These are phyloP conservation scores for Alternaria gansuensis DNA, from an alignment of 2,329 filamentous ascomycete genomes.

Conservation along the genomic window DNA sequence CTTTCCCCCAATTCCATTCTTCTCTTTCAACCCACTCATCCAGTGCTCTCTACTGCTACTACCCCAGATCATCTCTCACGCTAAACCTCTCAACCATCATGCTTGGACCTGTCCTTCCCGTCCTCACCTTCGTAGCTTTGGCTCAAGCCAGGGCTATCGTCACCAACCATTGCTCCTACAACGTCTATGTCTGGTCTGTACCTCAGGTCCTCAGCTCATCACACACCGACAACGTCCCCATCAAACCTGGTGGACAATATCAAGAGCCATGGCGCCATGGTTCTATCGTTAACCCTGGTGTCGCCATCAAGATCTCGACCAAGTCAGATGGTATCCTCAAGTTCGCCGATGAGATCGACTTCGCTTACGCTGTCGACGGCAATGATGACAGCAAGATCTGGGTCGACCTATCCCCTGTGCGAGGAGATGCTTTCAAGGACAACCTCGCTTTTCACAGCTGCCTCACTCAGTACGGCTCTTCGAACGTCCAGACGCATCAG, in stretches of 20 bases:
- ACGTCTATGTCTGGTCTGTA: conserved; percentile 38
- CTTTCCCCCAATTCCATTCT: conserved; percentile 11
- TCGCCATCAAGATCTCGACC: conserved; percentile 41
- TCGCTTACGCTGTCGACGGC: conserved; percentile 36
- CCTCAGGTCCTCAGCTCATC: conserved; percentile 23
- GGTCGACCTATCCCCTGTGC: conserved; percentile 28
- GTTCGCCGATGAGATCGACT: conserved; percentile 34
- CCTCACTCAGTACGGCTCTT: conserved; percentile 17
- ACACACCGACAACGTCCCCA: conserved; percentile 27
- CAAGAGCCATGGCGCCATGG: conserved; percentile 38
- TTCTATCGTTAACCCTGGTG: conserved; percentile 28
- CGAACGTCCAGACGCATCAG: conserved; percentile 23
- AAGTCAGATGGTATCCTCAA: conserved; percentile 33
- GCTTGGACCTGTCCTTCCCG: conserved; percentile 24
- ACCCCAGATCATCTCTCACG: conserved; percentile 16
- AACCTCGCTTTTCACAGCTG: conserved; percentile 34
- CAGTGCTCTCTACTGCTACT: conserved; percentile 15
- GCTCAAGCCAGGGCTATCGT: conserved; percentile 38
- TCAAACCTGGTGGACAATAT: conserved; percentile 32
- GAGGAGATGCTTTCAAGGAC: conserved; percentile 25
- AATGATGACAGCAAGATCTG: conserved; percentile 30
- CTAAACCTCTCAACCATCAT: conserved; percentile 21
- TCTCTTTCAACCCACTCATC: conserved; percentile 31
- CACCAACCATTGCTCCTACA: conserved; percentile 37
- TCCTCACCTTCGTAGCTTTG: conserved; percentile 32